These are phyloP conservation scores for Melanopsichium pennsylvanicum DNA, from an alignment of 1,284 basidiomycete genomes.

Conservation along the genomic window DNA sequence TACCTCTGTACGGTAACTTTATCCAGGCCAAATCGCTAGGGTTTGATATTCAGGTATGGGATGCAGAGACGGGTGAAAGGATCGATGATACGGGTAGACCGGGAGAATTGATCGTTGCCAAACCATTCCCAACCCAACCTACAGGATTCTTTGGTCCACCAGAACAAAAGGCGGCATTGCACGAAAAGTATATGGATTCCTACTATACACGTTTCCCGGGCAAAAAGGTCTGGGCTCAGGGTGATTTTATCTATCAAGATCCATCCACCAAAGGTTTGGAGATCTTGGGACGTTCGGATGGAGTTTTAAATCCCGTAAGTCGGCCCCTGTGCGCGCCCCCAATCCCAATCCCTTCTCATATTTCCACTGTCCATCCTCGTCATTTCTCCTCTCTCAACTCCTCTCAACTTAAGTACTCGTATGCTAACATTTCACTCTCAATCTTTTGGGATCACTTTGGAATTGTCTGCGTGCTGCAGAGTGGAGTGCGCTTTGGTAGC, in stretches of 20 bases:
- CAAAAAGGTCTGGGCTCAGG: conserved; percentile 50
- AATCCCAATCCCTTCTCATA: no score
- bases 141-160: conserved; percentile 39
- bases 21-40: conserved; percentile 62
- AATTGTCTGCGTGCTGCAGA: background rate
- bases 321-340: no score
- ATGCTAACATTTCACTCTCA: no score
- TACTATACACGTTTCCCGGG: conserved; percentile 60
- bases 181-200: conserved; percentile 63
- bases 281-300: conserved; percentile 74
- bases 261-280: conserved; percentile 73
- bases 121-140: conserved; percentile 65
- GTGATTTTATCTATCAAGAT: conserved; percentile 50
- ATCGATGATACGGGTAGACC: conserved; percentile 51
- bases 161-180: conserved; percentile 49
- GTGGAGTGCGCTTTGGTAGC: conserved; percentile 83
- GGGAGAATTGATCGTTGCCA: conserved; percentile 60
- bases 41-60: conserved; percentile 57
- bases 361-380: no score
- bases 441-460: no score
- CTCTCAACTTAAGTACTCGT: no score
- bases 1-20: conserved; percentile 61
- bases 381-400: background rate
- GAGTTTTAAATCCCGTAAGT: conserved; percentile 70
- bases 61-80: conserved; percentile 44